Conservation (phyloP, 257 asterid species). For the Jasminum sambac region DNA sequence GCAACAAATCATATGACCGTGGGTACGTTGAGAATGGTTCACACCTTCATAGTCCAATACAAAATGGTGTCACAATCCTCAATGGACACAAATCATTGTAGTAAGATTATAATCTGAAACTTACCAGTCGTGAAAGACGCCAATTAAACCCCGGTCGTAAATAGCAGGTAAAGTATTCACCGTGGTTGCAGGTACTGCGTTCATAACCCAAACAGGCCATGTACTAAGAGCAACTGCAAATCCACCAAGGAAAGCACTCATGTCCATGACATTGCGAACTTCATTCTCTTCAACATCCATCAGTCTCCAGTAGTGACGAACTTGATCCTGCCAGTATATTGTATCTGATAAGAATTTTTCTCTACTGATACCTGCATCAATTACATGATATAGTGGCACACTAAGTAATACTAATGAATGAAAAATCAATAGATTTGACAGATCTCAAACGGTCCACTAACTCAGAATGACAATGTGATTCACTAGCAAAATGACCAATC, state of each 20-base stretch:
- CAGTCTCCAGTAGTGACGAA: slow-evolving; percentile 93
- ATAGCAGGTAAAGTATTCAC: slow-evolving; percentile 75
- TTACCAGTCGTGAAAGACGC: slow-evolving; percentile 87
- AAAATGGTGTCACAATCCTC: slow-evolving; percentile 12
- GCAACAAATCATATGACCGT: slow-evolving; percentile 70
- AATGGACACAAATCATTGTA: background rate
- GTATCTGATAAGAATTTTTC: slow-evolving; percentile 66
- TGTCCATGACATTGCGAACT: slow-evolving; percentile 84
- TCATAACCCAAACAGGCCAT: slow-evolving; percentile 93
- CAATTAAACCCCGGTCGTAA: slow-evolving; percentile 75
- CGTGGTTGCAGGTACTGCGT: slow-evolving; percentile 63
- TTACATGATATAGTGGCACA: slow-evolving; percentile 8
- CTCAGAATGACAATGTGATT: background rate
- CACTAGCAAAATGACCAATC: background rate
- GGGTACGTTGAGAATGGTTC: slow-evolving; percentile 96
- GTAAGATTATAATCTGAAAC: slow-evolving; percentile 12
- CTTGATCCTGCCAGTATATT: slow-evolving; percentile 93
- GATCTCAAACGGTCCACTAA: background rate
- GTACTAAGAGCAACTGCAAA: slow-evolving; percentile 83
- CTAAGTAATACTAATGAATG: background rate
- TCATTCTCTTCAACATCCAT: slow-evolving; percentile 68
- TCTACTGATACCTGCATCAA: slow-evolving; percentile 55
- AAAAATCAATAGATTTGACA: background rate
- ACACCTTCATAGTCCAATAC: slow-evolving; percentile 52
- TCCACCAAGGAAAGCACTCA: slow-evolving; percentile 87